Percentiles rank a stretch among this genome's conserved stretches.
Conservation (phyloP, 2,329 filamentous ascomycete species). For the Cladosporium sp. region DNA sequence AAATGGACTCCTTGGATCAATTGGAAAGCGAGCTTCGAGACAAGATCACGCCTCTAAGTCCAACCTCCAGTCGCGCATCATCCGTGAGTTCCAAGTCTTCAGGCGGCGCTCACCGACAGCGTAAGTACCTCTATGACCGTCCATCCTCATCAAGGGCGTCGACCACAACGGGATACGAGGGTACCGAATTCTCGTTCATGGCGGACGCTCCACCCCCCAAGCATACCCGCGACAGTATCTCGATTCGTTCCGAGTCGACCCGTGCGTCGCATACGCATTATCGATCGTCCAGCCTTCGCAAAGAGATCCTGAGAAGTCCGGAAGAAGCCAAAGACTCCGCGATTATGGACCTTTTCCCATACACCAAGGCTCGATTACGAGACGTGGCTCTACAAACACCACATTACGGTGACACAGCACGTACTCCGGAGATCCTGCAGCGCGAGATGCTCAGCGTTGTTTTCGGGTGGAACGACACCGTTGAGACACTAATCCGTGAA, state of each 20-base stretch:
- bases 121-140: conserved; percentile 45
- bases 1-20: conserved; percentile 61
- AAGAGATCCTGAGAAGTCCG: conserved; percentile 76
- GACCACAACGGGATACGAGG: conserved; percentile 27
- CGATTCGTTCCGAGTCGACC: conserved; percentile 45
- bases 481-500: conserved; percentile 75
- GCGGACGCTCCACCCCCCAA: conserved; percentile 25
- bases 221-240: conserved; percentile 35
- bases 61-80: conserved; percentile 60
- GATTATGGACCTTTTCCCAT: conserved; percentile 78
- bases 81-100: conserved; percentile 59
- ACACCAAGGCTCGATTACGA: conserved; percentile 71
- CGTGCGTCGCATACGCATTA: conserved; percentile 37
- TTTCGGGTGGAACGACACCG: conserved; percentile 89
- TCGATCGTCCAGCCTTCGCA: conserved; percentile 65
- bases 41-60: conserved; percentile 62
- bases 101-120: conserved; percentile 37
- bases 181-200: conserved; percentile 36
- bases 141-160: conserved; percentile 36
- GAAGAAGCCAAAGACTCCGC: conserved; percentile 55
- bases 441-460: conserved; percentile 89
- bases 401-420: conserved; percentile 43
- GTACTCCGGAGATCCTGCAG: conserved; percentile 67
- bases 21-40: conserved; percentile 50
- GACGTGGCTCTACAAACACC: conserved; percentile 78